Evolutionary conservation across 495 filamentous ascomycete genomes (phyloP), one percentile per base, ranked within the genome.

Genomic region (Penicillium argentinense): DNA sequence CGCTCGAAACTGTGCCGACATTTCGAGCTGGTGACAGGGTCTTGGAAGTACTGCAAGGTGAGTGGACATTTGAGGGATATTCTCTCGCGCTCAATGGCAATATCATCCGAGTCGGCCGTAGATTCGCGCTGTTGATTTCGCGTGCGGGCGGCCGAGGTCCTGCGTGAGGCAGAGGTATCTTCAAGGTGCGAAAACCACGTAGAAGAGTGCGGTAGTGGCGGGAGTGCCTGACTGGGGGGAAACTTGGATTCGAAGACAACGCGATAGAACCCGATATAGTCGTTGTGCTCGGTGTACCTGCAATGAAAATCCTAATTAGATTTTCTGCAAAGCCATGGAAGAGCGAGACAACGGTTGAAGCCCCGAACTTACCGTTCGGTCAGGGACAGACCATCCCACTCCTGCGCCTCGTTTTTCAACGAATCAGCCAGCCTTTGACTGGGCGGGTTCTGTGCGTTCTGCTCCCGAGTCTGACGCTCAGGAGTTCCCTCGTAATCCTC

Each of bases 1-100:
- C 80, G 84, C 65, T 96, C 86, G 63, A 95, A 96, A 7, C 78
- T 87, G 62, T 96, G 91, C 7, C 78, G 83, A 70, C 91, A 96
- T 53, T 86, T 85, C 3, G 67, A 77, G 63, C 81, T 89, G n/a
- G 79, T 91, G 2, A 78, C 69, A 0, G 91, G 91, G 36, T 92
- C 80, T 19, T 71, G 69, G 72, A 88, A 88, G n/a, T 75, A 61
- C 27, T 76, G 73, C 30, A 95, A 73, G 1, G 91, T 91, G n/a
- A 96, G 59, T 0, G 89, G 89, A 56, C 91, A 96, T 59, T 83
- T 86, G 39, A 89, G 76, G 47, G 82, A 86, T 51, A 86, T 75
- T 13, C 76, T 78, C 53, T 85, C 86, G 41, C 82, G 71, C 45
- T 80, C 75, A 34, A 96, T 82, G 6, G 82, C 80, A 39, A 96